Base-by-base conservation (phyloP, 495 filamentous ascomycete species). In the Talaromyces adpressus region DNA sequence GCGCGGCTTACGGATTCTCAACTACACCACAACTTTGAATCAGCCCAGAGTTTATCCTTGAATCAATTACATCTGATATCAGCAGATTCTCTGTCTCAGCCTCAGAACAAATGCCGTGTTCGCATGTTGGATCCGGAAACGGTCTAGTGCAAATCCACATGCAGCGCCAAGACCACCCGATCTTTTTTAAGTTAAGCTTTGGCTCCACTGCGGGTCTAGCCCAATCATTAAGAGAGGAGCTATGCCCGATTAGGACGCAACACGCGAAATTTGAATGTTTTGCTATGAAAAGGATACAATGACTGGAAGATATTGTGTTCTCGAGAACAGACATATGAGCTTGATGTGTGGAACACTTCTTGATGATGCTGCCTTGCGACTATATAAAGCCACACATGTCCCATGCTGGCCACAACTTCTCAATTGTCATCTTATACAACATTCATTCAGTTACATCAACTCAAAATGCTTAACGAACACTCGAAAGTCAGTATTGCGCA, bases 401-500 rank as follows among this genome's bases (percentile, higher is more conserved):
- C 12, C 14, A 27, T 27, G 8, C 2, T 22, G 52, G 2, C 12
- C 16, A 56, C 6, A 29, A 14, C 23, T n/a, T 8, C 22, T 29
- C 16, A 14, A 29, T 5, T 20, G 45, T 49, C 11, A 20, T 14
- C 9, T 22, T 56, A 11, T 16, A 23, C 1, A 12, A 6, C 11
- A 6, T 56, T 7, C n/a, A n/a, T 56, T 11, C 22, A 14, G 11
- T 14, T n/a, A 36, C 9, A 32, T 36, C 27, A 3, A 25, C 4
- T 36, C 6, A 68, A 32, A 34, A 72, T 71, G 69, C 57, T 71
- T 27, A 67, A 67, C 27, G 57, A 63, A 59, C 71, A 71, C 32
- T 67, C 64, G 2, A 67, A 66, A 62, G 54, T 66, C 14, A 64
- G 69, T 34, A 69, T 71, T 59, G 69, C 69, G 16, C 66, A 67